These are phyloP conservation scores for Phialophora expanda DNA, from an alignment of 2,329 filamentous ascomycete genomes.

Conservation along the genomic window DNA sequence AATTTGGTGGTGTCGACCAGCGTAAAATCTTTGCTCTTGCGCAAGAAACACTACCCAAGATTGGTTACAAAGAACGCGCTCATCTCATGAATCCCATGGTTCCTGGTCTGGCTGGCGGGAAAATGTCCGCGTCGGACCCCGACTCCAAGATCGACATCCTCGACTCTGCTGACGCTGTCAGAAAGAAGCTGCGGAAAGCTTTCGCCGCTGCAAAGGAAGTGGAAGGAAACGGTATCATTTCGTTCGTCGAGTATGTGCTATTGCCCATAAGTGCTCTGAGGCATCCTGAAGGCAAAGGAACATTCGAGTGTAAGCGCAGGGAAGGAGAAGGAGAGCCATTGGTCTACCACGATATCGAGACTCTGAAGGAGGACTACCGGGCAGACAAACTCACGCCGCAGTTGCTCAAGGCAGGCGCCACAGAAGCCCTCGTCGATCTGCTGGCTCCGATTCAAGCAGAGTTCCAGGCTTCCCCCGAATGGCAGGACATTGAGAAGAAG, in stretches of 20 bases:
- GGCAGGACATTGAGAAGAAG: slow-evolving; percentile 75
- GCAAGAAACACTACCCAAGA: slow-evolving; percentile 79
- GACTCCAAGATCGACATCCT: slow-evolving; percentile 95
- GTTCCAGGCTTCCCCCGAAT: slow-evolving; percentile 73
- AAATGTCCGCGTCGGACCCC: slow-evolving; percentile 65
- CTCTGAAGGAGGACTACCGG: slow-evolving; percentile 79
- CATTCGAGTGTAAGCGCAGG: slow-evolving; percentile 69
- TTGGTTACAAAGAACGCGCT: slow-evolving; percentile 80
- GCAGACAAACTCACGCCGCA: slow-evolving; percentile 86
- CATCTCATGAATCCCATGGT: slow-evolving; percentile 88
- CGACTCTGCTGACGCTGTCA: slow-evolving; percentile 73
- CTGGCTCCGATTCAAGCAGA: slow-evolving; percentile 77
- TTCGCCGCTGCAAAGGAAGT: slow-evolving; percentile 74
- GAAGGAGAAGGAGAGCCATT: slow-evolving; percentile 72
- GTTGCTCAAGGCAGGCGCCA: slow-evolving; percentile 81
- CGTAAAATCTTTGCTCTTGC: slow-evolving; percentile 87
- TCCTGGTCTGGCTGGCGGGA: slow-evolving; percentile 78
- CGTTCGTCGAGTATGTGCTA: slow-evolving; percentile 85
- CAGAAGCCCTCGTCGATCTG: slow-evolving; percentile 67
- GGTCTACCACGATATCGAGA: slow-evolving; percentile 75
- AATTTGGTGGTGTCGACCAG: slow-evolving; percentile 86
- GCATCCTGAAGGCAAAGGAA: slow-evolving; percentile 52
- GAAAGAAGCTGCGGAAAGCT: slow-evolving; percentile 86
- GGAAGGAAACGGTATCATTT: slow-evolving; percentile 84
- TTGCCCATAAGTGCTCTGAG: slow-evolving; percentile 75